phyloP scores from a whole-genome alignment of 192 early-diverging fungal species.

The Umbelopsis sp. region DNA sequence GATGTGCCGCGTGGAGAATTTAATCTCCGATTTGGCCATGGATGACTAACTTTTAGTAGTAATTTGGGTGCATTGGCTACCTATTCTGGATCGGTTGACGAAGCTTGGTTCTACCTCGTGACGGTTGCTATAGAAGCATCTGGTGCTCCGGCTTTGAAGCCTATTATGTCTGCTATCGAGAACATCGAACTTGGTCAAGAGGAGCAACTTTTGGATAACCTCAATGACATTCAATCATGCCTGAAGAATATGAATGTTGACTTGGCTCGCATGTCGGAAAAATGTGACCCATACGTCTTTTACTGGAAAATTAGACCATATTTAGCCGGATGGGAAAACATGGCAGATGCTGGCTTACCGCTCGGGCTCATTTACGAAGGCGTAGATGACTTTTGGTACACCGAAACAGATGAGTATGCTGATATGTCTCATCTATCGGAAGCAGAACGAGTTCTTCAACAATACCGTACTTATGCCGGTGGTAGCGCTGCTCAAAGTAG shows the following conservation, averaged over 20 bases:
- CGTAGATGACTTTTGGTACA: conserved; percentile 58
- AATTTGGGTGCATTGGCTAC: conserved; percentile 86
- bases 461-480: conserved; percentile 82
- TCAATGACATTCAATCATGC: conserved; percentile 59
- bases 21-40: not conserved
- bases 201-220: conserved; percentile 45
- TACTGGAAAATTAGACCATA: conserved; percentile 92
- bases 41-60: conserved; percentile 37
- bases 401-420: conserved; percentile 47
- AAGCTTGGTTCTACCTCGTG: conserved; percentile 97
- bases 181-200: conserved; percentile 59
- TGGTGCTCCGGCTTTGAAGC: conserved; percentile 68
- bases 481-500: conserved; percentile 94
- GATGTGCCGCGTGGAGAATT: conserved; percentile 3
- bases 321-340: conserved; percentile 90
- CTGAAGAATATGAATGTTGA: conserved; percentile 57
- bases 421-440: conserved; percentile 53
- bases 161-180: conserved; percentile 70
- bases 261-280: conserved; percentile 85
- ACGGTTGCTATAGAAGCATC: conserved; percentile 86
- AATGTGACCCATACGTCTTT: conserved; percentile 94
- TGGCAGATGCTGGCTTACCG: conserved; percentile 83
- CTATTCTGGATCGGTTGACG: conserved; percentile 87
- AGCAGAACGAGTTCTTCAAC: conserved; percentile 51
- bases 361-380: conserved; percentile 93